Evolutionary conservation across 805 yeast genomes (phyloP), one percentile per base, ranked within the genome.

Genomic region (Ogataea nakhonphanomensis): DNA sequence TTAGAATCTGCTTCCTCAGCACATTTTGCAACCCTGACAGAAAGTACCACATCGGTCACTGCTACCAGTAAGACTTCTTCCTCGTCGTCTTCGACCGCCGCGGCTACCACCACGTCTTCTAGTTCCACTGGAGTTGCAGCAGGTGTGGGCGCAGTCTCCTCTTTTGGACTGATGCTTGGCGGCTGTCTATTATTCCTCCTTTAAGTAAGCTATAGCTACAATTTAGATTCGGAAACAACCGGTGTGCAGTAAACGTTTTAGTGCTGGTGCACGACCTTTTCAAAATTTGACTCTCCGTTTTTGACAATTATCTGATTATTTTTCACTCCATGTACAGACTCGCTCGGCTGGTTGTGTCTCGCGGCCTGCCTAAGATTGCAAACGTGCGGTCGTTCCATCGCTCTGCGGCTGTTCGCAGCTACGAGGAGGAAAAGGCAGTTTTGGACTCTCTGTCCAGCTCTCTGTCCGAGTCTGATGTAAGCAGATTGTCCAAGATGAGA

Each of bases 371-470:
- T 12, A n/a, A 25, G 14, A 11, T 13, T 29, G 33, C 39, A n/a
- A 17, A 15, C 10, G 14, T 25, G 34, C 55, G 73, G 44, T 39
- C 39, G 10, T 62, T 70, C 52, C 71, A 67, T 34, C 47, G 51
- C n/a, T 46, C 71, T 4, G 31, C 46, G 1, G 31, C 45, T 3
- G 33, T 46, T 10, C 61, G 55, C 30, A 68, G 78, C 13, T 84
- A 83, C 52, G 90, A 81, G 49, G 89, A 84, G 50, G 95, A 85
- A 56, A 82, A 82, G 59, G 81, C 71, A 27, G 61, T 78, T 30
- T 69, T 85, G 39, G 89, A 83, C 59, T 73, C 74, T 49, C 70
- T 84, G 49, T 68, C 73, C 45, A 57, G 55, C 7, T 50, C 59
- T 3, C 62, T 85, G 43, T 65, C 77, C 3, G 76, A 70, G 15